These are phyloP conservation scores for Epithemia pelagica DNA, from an alignment of 108 stramenopile genomes.

Conservation along the genomic window DNA sequence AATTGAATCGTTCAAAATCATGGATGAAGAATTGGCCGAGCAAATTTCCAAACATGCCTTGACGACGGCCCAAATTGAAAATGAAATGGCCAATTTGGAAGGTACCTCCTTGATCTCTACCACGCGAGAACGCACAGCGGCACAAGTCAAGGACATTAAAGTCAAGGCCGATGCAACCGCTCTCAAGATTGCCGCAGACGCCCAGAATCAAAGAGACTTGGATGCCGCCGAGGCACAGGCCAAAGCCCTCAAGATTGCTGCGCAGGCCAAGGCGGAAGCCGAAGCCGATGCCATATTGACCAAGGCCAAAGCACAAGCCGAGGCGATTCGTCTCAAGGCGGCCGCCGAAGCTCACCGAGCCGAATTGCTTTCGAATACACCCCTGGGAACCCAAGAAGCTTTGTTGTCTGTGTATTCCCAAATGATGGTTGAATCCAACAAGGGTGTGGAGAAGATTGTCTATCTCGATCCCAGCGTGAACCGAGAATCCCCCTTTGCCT, in stretches of 20 bases:
- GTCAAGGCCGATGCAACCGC: constrained; percentile 20
- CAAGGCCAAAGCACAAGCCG: constrained; percentile 30
- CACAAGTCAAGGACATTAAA: constrained; percentile 20
- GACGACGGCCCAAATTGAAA: constrained; percentile 31
- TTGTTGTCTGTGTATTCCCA: constrained; percentile 23
- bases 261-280: constrained; percentile 15
- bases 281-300: constrained; percentile 22
- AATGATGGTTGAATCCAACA: constrained; percentile 21
- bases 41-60: constrained; percentile 27
- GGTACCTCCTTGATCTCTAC: constrained; percentile 11
- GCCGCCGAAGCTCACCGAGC: constrained; percentile 26
- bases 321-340: constrained; percentile 25
- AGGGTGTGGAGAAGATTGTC: constrained; percentile 19
- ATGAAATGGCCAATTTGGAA: constrained; percentile 27
- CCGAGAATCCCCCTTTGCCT: constrained; percentile 17
- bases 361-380: constrained; percentile 12
- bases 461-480: constrained; percentile 17
- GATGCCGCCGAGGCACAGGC: constrained; percentile 22
- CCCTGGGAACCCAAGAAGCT: constrained; percentile 20
- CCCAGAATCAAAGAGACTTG: constrained; percentile 18
- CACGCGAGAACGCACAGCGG: constrained; percentile 16
- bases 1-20: constrained; percentile 31
- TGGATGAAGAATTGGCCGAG: constrained; percentile 26
- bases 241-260: constrained; percentile 9
- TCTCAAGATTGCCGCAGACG: constrained; percentile 13